Conservation (phyloP, 768 basidiomycete species). For the Boletellus sp. region DNA sequence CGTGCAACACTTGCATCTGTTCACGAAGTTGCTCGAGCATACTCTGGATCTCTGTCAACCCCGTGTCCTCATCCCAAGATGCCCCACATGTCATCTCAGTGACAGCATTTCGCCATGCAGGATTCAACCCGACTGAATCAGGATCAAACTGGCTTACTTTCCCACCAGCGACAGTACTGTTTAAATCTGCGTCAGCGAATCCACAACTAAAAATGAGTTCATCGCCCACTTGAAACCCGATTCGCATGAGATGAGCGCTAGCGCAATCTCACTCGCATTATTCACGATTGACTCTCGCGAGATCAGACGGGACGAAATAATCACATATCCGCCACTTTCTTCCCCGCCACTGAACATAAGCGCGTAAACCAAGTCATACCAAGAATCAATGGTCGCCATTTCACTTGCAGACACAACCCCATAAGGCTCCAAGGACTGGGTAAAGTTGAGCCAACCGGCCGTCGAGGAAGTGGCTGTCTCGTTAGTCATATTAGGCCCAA, state of each 20-base stretch:
- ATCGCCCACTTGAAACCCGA: constrained; percentile 4
- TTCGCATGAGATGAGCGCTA: constrained; percentile 4
- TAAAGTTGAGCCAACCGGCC: constrained; percentile 31
- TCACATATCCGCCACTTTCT: background rate
- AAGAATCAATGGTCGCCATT: background rate
- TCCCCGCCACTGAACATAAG: background rate
- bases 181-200: too few species aligned
- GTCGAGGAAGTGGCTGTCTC: constrained; percentile 35
- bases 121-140: constrained; percentile 40
- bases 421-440: constrained; percentile 7
- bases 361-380: too few species aligned
- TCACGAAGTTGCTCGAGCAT: constrained; percentile 10
- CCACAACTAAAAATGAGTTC: too few species aligned
- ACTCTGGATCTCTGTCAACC: constrained; percentile 9
- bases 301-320: constrained; percentile 4
- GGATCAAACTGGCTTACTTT: constrained; percentile 37
- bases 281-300: constrained; percentile 8
- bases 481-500: constrained; percentile 36
- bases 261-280: constrained; percentile 1
- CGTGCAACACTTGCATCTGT: constrained; percentile 27
- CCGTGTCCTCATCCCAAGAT: constrained; percentile 15
- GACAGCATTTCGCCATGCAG: constrained; percentile 44
- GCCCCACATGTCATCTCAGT: constrained; percentile 25
- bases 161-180: constrained; percentile 42
- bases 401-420: constrained; percentile 6